phyloP scores from a whole-genome alignment of 441 rosid genomes.

The Kokia cookei region DNA sequence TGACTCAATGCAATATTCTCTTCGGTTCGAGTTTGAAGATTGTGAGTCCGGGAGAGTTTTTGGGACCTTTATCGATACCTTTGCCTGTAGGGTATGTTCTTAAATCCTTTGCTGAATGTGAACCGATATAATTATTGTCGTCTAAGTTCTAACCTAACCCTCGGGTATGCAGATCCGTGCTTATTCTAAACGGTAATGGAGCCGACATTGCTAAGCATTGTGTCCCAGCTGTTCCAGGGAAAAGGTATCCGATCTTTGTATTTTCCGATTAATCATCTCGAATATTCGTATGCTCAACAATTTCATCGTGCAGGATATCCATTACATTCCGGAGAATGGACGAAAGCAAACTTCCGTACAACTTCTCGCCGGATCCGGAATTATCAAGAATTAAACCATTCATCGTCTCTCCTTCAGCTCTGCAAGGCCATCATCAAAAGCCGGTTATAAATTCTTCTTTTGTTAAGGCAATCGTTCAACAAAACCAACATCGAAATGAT shows the following conservation, averaged over 20 bases:
- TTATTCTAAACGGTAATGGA: conserved; percentile 57
- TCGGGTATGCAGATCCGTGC: neutral
- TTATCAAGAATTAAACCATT: conserved; percentile 28
- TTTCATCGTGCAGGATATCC: conserved; percentile 37
- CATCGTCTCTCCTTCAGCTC: neutral
- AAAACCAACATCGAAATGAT: conserved; percentile 1
- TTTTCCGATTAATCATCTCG: neutral
- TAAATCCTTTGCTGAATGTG: neutral
- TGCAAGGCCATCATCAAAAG: conserved; percentile 6
- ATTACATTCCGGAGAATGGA: conserved; percentile 67
- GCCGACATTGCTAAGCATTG: conserved; percentile 71
- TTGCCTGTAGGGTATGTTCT: conserved; percentile 50
- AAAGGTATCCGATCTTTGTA: neutral
- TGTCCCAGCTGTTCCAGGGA: conserved; percentile 51
- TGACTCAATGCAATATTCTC: conserved; percentile 45
- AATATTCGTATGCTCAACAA: neutral
- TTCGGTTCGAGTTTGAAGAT: conserved; percentile 50
- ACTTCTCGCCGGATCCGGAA: conserved; percentile 49
- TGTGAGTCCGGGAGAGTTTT: conserved; percentile 53
- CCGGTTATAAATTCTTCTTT: neutral
- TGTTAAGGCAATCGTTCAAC: neutral
- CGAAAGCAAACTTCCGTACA: conserved; percentile 44
- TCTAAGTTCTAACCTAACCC: neutral
- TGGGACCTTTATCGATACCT: conserved; percentile 24
- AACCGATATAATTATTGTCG: neutral